Evolutionary conservation across 2,329 filamentous ascomycete genomes (phyloP).

Genomic region (Lecanoromycetidae sp.): DNA sequence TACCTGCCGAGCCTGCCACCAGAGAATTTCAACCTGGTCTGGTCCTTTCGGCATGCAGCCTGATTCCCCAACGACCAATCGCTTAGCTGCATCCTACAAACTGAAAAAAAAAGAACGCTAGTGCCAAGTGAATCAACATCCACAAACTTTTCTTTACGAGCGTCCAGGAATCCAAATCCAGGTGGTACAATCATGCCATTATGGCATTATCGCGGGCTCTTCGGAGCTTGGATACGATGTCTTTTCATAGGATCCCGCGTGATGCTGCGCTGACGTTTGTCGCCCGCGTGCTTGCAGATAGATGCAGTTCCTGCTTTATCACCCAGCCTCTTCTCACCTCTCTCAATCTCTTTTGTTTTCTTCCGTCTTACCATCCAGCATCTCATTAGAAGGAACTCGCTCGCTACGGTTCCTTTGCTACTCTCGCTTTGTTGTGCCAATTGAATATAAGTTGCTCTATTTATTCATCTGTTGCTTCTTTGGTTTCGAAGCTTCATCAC

Average conservation of each 20-base stretch:
- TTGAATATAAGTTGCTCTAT: neutral
- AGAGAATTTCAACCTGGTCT: neutral
- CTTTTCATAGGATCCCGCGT: neutral
- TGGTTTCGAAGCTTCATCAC: constrained; percentile 8
- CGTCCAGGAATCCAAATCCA: neutral
- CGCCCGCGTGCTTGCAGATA: neutral
- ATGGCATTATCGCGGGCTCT: no score
- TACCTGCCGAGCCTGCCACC: neutral
- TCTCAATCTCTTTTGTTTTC: neutral
- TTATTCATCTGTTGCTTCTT: no score
- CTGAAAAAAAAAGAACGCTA: neutral
- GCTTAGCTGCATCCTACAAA: neutral
- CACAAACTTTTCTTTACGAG: constrained; percentile 2
- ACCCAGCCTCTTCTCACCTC: constrained; percentile 12
- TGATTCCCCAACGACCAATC: constrained; percentile 4
- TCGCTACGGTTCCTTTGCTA: constrained; percentile 34
- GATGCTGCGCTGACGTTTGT: neutral
- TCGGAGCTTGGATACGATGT: constrained; percentile 2
- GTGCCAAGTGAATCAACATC: neutral
- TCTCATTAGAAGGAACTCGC: constrained; percentile 29
- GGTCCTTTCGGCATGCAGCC: neutral
- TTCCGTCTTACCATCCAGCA: neutral
- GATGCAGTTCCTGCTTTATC: neutral
- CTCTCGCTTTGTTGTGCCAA: neutral
- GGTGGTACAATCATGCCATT: neutral